phyloP scores from a whole-genome alignment of 176 grass and related monocot genomes.

The Oryza australiensis region DNA sequence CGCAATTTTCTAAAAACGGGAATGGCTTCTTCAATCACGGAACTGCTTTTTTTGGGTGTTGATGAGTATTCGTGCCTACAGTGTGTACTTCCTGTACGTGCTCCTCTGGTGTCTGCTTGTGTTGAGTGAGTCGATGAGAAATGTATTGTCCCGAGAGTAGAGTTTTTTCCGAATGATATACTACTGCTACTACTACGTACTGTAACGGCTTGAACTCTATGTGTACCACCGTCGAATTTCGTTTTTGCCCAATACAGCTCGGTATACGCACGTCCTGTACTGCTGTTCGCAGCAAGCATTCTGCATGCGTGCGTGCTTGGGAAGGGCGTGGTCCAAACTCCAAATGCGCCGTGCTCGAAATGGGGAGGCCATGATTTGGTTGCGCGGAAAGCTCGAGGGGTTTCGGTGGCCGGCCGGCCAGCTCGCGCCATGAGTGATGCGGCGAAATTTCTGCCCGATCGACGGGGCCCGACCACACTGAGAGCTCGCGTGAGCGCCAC shows the following conservation, averaged over 20 bases:
- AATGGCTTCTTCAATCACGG: neutral
- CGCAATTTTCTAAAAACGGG: slow-evolving; percentile 67
- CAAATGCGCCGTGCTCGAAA: slow-evolving; percentile 25
- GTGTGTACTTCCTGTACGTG: neutral
- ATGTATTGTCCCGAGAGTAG: slow-evolving; percentile 31
- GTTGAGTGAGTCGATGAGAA: slow-evolving; percentile 30
- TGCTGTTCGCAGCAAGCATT: neutral
- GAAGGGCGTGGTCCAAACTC: slow-evolving; percentile 34
- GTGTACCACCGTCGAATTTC: neutral
- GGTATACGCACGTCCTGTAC: neutral
- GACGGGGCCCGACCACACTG: slow-evolving; percentile 22
- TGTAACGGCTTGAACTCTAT: neutral
- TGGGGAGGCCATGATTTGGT: slow-evolving; percentile 40
- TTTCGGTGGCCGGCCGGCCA: slow-evolving; percentile 7
- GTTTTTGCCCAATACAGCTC: neutral
- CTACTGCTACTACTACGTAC: neutral
- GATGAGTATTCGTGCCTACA: slow-evolving; percentile 1
- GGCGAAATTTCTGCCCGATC: slow-evolving; percentile 28
- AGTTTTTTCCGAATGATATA: slow-evolving; percentile 34
- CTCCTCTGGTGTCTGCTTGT: neutral
- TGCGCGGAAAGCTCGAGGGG: slow-evolving; percentile 29
- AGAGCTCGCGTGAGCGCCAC: neutral
- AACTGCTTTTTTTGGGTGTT: neutral
- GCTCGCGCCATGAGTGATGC: slow-evolving; percentile 23
- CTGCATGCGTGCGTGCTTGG: slow-evolving; percentile 1